Evolutionary conservation across 2,329 filamentous ascomycete genomes (phyloP).

Genomic region (Fusarium udum): DNA sequence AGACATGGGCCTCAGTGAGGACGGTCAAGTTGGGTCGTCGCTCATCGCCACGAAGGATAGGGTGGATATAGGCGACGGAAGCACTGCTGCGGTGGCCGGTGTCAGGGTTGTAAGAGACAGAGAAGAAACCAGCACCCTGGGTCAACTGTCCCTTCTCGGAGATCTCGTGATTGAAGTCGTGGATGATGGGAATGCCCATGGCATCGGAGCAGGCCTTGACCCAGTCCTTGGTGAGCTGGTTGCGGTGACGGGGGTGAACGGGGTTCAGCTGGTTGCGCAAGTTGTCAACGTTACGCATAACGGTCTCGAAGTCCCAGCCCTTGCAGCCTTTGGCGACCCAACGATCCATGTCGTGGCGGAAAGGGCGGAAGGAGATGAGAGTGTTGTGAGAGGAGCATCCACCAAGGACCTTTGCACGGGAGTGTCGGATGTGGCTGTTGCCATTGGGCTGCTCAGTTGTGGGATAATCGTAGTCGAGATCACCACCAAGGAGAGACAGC

Average conservation of each 20-base stretch:
- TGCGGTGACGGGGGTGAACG: conserved; percentile 84
- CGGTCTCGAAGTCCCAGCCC: conserved; percentile 87
- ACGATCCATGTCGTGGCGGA: conserved; percentile 85
- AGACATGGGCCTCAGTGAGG: conserved; percentile 88
- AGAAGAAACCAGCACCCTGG: conserved; percentile 88
- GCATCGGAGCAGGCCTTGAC: conserved; percentile 81
- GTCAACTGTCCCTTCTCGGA: conserved; percentile 75
- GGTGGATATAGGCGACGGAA: conserved; percentile 92
- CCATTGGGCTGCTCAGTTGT: conserved; percentile 91
- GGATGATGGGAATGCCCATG: conserved; percentile 80
- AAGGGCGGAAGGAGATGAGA: conserved; percentile 90
- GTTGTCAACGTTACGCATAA: conserved; percentile 83
- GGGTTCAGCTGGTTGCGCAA: conserved; percentile 91
- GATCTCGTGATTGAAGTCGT: conserved; percentile 90
- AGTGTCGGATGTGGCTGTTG: conserved; percentile 92
- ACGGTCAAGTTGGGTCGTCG: conserved; percentile 84
- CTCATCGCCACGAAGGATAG: conserved; percentile 85
- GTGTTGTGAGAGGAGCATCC: conserved; percentile 96
- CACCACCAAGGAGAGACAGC: conserved; percentile 83
- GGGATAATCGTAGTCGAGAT: conserved; percentile 91
- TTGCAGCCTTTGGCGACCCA: conserved; percentile 85
- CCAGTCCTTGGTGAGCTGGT: conserved; percentile 93
- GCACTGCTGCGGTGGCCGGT: conserved; percentile 85
- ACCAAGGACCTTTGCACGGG: conserved; percentile 89
- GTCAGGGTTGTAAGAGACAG: conserved; percentile 90